Evolutionary conservation across 1,284 basidiomycete species (phyloP).

Genomic region (Pseudozyma flocculosa): DNA sequence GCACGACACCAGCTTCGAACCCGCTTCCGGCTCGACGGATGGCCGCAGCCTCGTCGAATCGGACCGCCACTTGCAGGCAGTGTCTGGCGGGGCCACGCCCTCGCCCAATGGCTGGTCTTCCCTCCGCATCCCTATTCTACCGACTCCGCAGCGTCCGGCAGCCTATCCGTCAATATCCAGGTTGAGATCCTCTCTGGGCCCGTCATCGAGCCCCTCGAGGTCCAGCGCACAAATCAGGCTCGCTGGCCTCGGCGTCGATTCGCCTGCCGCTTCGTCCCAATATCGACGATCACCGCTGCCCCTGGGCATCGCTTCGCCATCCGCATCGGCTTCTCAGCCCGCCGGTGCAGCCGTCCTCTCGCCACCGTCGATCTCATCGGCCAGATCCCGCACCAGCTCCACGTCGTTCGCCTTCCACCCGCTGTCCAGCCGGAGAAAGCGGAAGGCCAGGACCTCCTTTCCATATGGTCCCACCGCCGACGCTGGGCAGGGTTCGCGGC

Average conservation of each 20-base stretch:
- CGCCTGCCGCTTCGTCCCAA: not conserved
- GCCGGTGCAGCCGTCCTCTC: not conserved
- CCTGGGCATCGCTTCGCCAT: slow-evolving; percentile 3
- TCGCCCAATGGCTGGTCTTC: not conserved
- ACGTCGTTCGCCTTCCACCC: slow-evolving; percentile 32
- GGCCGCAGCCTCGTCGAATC: too few species aligned
- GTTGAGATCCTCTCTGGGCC: slow-evolving; percentile 23
- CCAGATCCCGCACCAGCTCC: slow-evolving; percentile 36
- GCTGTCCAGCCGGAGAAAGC: not conserved
- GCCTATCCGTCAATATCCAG: slow-evolving; percentile 31
- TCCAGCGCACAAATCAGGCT: too few species aligned
- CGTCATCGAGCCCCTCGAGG: too few species aligned
- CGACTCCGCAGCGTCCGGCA: slow-evolving; percentile 21
- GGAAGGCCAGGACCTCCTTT: not conserved
- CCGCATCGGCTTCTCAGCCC: slow-evolving; percentile 14
- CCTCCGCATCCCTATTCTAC: not conserved
- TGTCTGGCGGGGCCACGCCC: too few species aligned
- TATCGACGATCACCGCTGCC: slow-evolving; percentile 5
- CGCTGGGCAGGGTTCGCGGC: not conserved
- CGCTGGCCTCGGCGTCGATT: not conserved
- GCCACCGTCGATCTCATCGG: slow-evolving; percentile 3
- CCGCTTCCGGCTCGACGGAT: slow-evolving; percentile 10
- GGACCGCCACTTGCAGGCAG: too few species aligned
- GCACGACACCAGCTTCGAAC: slow-evolving; percentile 32
- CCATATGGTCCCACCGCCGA: not conserved